Base-by-base conservation (phyloP, 192 early-diverging fungal species). In the Mortierella hygrophila region DNA sequence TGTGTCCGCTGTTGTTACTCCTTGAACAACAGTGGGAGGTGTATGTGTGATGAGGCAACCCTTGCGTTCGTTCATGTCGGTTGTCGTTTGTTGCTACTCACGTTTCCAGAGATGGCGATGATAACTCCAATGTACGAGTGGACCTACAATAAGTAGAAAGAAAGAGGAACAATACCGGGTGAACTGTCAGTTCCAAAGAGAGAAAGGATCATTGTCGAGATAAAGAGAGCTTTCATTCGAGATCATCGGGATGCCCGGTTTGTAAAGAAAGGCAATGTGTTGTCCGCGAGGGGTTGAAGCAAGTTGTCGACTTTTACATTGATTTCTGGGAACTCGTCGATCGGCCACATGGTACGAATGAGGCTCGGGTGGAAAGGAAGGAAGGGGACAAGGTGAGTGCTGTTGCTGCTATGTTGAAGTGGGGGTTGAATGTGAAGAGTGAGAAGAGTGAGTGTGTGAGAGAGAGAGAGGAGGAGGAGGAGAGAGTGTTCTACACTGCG, bases 91-190 rank as follows among this genome's bases (percentile, higher is more conserved):
- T 68, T 40, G 6, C 16, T 70, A 74, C 90, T 83, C 88, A 93
- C 92, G 83, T 94, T 94, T 49, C 93, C 93, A 71, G 85, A 82
- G 23, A 94, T 89, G 77, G 93, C 92, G 44, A 94, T 91, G 40
- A 92, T 80, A 7, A 94, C 92, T 32, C 93, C 93, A 75, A 94
- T 92, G 75, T 91, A 90, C 57, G 92, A 89, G 63, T 90, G 85
- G 42, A 91, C 88, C 89, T 90, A 68, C 21, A 55, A 23, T 37
- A 23, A 44, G 37, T 44, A 2, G 41, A 40, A 11, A 44, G n/a
- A 18, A 44, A 76, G 57, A 55, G 41, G n/a, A 18, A 29, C 16
- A 40, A 9, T 15, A 4, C 8, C 72, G 35, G 54, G 37, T 49
- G 15, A 21, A 35, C 23, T 35, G 47, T 47, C 42, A 46, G 10